phyloP scores from a whole-genome alignment of 2,329 filamentous ascomycete genomes.

The Ceratocystis ficicola region DNA sequence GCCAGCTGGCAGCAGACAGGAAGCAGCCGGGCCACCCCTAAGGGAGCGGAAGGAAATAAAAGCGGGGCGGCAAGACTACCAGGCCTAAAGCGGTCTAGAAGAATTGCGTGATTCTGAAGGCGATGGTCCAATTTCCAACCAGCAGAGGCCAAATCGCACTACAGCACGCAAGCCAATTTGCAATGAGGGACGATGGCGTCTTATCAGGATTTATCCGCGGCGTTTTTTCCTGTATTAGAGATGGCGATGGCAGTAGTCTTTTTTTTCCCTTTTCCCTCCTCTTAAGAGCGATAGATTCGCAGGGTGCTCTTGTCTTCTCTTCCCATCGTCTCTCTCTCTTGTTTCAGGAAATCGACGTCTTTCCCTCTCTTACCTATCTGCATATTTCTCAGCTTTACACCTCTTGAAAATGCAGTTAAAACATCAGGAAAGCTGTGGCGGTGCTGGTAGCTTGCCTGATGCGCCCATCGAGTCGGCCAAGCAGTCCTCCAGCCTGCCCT shows the following conservation, averaged over 20 bases:
- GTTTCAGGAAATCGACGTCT: not conserved
- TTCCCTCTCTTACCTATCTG: not conserved
- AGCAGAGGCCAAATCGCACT: conserved; percentile 4
- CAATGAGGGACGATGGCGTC: conserved; percentile 1
- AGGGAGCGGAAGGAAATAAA: conserved; percentile 16
- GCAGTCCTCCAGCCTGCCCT: conserved; percentile 42
- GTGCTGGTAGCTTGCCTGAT: conserved; percentile 7
- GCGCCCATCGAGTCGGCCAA: conserved; percentile 17
- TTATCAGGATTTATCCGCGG: not conserved
- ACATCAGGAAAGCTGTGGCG: conserved; percentile 23
- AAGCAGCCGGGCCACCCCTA: not conserved
- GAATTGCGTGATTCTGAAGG: conserved; percentile 22
- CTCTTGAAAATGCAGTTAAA: conserved; percentile 23
- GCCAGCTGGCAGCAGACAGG: conserved; percentile 18
- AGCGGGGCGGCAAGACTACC: conserved; percentile 11
- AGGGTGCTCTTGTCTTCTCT: not conserved
- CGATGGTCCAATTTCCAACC: conserved; percentile 18
- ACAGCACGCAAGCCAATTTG: not conserved
- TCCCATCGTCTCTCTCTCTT: not conserved
- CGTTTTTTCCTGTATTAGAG: not conserved
- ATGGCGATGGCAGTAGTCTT: not conserved
- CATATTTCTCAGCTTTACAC: not conserved
- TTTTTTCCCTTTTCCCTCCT: not conserved
- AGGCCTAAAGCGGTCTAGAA: conserved; percentile 20
- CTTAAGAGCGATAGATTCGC: not conserved